A percentile compares a stretch with the other conserved stretches of the same genome.
Conservation (phyloP, 2,329 filamentous ascomycete genomes). For the Immersiporthe knoxdaviesiana region DNA sequence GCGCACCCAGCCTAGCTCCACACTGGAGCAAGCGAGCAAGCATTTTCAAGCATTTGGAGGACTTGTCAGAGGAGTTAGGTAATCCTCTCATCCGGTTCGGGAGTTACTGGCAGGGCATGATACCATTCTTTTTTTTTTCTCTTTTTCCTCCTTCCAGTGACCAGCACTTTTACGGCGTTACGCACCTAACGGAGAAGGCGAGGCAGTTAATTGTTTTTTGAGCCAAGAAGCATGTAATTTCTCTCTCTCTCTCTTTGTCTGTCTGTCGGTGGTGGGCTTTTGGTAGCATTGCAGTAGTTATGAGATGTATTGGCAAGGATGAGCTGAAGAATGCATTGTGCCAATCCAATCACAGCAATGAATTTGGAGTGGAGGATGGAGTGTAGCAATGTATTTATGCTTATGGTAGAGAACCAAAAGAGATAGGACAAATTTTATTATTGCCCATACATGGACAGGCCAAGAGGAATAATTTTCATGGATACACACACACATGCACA, state of each 20-base stretch:
- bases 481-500: not conserved
- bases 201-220: not conserved
- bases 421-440: not conserved
- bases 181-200: not conserved
- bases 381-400: not conserved
- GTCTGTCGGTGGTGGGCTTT: not conserved
- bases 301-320: not conserved
- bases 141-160: too few species aligned
- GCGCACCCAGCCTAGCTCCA: not conserved
- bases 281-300: not conserved
- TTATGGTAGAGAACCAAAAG: not conserved
- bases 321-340: slow-evolving; percentile 1
- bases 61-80: slow-evolving; percentile 21
- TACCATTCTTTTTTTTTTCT: slow-evolving; percentile 12
- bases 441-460: not conserved
- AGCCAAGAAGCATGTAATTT: slow-evolving; percentile 7
- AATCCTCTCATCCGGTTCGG: slow-evolving; percentile 17
- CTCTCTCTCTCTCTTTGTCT: not conserved
- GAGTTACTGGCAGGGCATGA: slow-evolving; percentile 20
- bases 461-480: not conserved
- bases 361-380: not conserved
- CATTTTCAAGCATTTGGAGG: slow-evolving; percentile 15
- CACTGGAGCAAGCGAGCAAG: not conserved
- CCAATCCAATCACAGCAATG: not conserved
- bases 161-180: slow-evolving; percentile 8